Percentiles rank a stretch among this genome's conserved stretches.
These are phyloP conservation scores for Thelephora ganbajun DNA, from an alignment of 768 basidiomycete genomes.

Conservation along the genomic window DNA sequence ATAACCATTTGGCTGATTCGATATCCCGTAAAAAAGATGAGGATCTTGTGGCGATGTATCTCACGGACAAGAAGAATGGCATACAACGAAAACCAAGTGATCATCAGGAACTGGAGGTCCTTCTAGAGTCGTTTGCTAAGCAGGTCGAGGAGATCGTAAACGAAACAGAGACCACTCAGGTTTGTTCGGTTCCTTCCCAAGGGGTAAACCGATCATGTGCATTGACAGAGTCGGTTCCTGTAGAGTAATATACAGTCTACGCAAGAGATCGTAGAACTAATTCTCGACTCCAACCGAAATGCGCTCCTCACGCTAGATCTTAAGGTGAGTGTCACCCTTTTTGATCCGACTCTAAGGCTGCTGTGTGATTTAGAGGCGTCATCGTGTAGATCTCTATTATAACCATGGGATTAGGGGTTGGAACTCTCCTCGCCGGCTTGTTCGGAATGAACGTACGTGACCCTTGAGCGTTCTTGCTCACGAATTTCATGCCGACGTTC, in stretches of 20 bases:
- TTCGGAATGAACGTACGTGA: constrained; percentile 91
- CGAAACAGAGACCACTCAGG: constrained; percentile 80
- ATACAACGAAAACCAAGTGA: constrained; percentile 50
- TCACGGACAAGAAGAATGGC: constrained; percentile 69
- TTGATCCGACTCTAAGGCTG: background rate
- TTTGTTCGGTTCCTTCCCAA: constrained; percentile 17
- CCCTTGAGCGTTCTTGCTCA: constrained; percentile 4
- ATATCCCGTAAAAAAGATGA: constrained; percentile 43
- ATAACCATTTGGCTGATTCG: background rate
- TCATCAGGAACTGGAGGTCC: constrained; percentile 85
- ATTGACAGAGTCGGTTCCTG: background rate
- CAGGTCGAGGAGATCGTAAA: constrained; percentile 96
- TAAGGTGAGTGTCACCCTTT: constrained; percentile 36
- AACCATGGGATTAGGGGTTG: constrained; percentile 85
- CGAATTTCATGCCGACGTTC: constrained; percentile 15
- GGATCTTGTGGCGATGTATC: constrained; percentile 90
- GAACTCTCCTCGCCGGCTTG: constrained; percentile 79
- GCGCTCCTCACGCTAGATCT: constrained; percentile 83
- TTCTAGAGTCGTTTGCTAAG: constrained; percentile 91
- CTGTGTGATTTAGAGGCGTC: background rate
- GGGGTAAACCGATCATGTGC: background rate
- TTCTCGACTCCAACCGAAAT: constrained; percentile 93
- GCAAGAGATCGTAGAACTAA: constrained; percentile 94
- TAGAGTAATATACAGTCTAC: constrained; percentile 92
- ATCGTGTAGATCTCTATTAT: constrained; percentile 67